Conservation (phyloP, 1,139 yeast species). For the Geotrichum klebahnii region DNA sequence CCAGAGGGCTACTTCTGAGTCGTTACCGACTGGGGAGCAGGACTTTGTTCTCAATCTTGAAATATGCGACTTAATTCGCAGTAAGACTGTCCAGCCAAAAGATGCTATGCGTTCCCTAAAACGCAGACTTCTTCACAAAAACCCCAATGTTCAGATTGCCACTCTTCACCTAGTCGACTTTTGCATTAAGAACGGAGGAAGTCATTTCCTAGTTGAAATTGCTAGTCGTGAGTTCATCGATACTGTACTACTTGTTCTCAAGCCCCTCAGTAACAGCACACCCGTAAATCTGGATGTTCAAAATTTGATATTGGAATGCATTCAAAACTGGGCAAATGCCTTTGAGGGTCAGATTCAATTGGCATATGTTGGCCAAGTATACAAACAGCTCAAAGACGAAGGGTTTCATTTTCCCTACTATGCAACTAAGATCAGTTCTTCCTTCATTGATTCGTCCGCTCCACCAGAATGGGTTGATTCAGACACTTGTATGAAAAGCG, state of each 20-base stretch:
- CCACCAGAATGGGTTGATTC: slow-evolving; percentile 99
- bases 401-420: slow-evolving; percentile 64
- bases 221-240: slow-evolving; percentile 86
- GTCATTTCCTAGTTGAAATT: slow-evolving; percentile 73
- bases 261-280: slow-evolving; percentile 30
- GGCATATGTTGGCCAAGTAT: slow-evolving; percentile 60
- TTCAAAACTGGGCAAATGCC: slow-evolving; percentile 78
- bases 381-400: slow-evolving; percentile 53
- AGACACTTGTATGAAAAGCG: slow-evolving; percentile 93
- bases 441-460: slow-evolving; percentile 78
- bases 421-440: slow-evolving; percentile 39
- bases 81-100: slow-evolving; percentile 75
- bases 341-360: slow-evolving; percentile 68
- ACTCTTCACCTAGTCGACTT: slow-evolving; percentile 75
- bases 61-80: slow-evolving; percentile 79
- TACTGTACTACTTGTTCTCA: slow-evolving; percentile 42
- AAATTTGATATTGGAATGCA: slow-evolving; percentile 53
- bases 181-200: slow-evolving; percentile 90
- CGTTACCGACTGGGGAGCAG: slow-evolving; percentile 86
- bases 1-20: slow-evolving; percentile 77
- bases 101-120: slow-evolving; percentile 82
- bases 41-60: slow-evolving; percentile 79
- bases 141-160: slow-evolving; percentile 73
- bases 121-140: slow-evolving; percentile 60
- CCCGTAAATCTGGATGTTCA: slow-evolving; percentile 55